Base-by-base conservation (phyloP, 108 stramenopile species). In the Pseudonitzschia multiseries region DNA sequence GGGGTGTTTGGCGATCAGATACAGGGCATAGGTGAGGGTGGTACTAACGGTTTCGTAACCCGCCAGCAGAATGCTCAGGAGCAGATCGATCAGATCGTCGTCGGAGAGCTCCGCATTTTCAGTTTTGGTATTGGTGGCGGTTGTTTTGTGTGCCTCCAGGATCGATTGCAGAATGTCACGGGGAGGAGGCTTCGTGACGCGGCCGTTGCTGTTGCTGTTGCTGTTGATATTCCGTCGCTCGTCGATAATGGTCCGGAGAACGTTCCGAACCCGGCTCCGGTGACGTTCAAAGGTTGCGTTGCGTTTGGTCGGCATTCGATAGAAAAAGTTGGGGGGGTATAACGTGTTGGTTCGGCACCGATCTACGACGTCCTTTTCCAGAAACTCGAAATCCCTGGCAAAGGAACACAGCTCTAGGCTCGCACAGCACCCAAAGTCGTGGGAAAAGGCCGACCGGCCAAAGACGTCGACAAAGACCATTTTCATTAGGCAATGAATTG, bases 1-100 rank as follows among this genome's bases (percentile, higher is more conserved):
- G 53, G 81, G 80, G 44, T 78, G 57, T 9, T 22, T 42, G 4
- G 81, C 59, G 1, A 87, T 57, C 48, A 60, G 69, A 68, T 83
- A 84, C 60, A 87, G 57, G 17, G 69, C 69, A 46, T 75, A 87
- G 14, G 84, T 72, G 21, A 87, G 36, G 15, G 84, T 78, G 31
- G 83, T 66, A 15, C 81, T 59, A 0, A 82, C 73, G 10, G 86
- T 87, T 61, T 84, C 86, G 40, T 83, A 83, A 41, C 86, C 86
- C 9, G 84, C 86, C 54, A 84, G 68, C 0, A 86, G 68, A 8
- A 86, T 67, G 14, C 82, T 73, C 17, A 72, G 22, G 12, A 72
- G 46, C 0, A 57, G 4, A 10, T 43, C 36, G 43, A 62, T 46
- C 36, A 27, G 40, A 13, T 72, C 46, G 42, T 72, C 71, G 24